Percentiles rank a stretch among this genome's conserved stretches.
phyloP scores from a whole-genome alignment of 345 rosid genomes.

The Sonneratia caseolaris region DNA sequence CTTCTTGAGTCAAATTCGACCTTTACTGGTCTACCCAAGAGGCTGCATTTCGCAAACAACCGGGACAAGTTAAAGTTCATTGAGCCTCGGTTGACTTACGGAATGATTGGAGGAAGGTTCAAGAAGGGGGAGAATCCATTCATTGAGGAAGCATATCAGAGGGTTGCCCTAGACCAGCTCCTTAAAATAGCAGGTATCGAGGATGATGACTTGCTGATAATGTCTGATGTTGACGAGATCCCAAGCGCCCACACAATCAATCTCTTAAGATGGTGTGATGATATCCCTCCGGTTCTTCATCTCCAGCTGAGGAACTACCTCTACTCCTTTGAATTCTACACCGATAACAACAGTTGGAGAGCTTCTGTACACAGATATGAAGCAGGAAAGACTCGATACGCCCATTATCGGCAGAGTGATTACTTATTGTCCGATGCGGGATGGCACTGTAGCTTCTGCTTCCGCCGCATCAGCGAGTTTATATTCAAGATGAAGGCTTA shows the following conservation, averaged over 20 bases:
- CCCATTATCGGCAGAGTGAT: slow-evolving; percentile 76
- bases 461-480: slow-evolving; percentile 62
- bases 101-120: slow-evolving; percentile 74
- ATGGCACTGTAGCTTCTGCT: slow-evolving; percentile 98
- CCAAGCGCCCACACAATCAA: slow-evolving; percentile 89
- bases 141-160: slow-evolving; percentile 87
- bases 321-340: slow-evolving; percentile 67
- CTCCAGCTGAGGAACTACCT: slow-evolving; percentile 75
- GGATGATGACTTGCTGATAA: slow-evolving; percentile 85
- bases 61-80: slow-evolving; percentile 51
- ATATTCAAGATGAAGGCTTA: slow-evolving; percentile 96
- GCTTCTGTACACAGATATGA: slow-evolving; percentile 69
- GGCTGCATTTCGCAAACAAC: slow-evolving; percentile 45
- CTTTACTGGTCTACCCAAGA: slow-evolving; percentile 62
- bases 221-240: slow-evolving; percentile 97
- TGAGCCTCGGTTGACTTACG: slow-evolving; percentile 70
- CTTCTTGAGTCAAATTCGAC: slow-evolving; percentile 91
- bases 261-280: slow-evolving; percentile 88
- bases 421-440: slow-evolving; percentile 65
- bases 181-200: slow-evolving; percentile 76
- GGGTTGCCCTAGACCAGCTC: slow-evolving; percentile 75
- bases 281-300: slow-evolving; percentile 68
- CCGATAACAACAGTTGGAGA: slow-evolving; percentile 84
- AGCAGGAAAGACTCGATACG: slow-evolving; percentile 59
- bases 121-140: slow-evolving; percentile 82